Percentiles rank a stretch among this genome's conserved stretches.
Evolutionary conservation across 163 green algal species (phyloP).

Genomic region (Chlamydomonas reinhardtii): DNA sequence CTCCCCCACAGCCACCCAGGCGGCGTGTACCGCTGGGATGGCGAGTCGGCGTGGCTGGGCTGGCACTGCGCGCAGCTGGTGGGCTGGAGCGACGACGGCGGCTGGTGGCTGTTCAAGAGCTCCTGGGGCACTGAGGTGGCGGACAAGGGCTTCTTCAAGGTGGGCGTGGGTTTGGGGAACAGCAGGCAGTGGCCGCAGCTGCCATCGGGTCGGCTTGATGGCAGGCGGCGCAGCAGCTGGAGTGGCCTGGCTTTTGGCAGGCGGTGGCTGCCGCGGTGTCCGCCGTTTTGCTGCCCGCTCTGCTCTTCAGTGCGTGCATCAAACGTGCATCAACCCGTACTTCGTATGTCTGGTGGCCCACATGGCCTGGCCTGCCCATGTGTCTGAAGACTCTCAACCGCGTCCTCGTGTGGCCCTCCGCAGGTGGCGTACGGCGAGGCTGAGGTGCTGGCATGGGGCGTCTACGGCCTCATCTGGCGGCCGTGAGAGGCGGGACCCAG

Average conservation of each 20-base stretch:
- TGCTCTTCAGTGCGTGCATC: too few relatives aligned
- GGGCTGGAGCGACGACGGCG: conserved; percentile 11
- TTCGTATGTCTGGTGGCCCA: too few relatives aligned
- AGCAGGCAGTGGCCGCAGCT: neutral
- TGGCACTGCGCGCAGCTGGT: conserved; percentile 39
- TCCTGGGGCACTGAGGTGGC: conserved; percentile 20
- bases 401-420: neutral
- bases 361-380: too few relatives aligned
- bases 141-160: conserved; percentile 19
- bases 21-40: neutral
- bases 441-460: conserved; percentile 12
- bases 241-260: too few relatives aligned
- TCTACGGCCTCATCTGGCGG: neutral
- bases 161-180: neutral
- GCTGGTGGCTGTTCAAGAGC: conserved; percentile 41
- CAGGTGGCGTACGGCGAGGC: conserved; percentile 22
- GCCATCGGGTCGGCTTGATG: too few relatives aligned
- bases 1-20: neutral
- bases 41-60: neutral
- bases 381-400: too few relatives aligned
- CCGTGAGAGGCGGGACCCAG: neutral
- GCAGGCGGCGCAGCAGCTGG: neutral
- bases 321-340: too few relatives aligned
- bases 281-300: too few relatives aligned
- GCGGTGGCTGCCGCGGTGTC: too few relatives aligned